Evolutionary conservation across 2,329 filamentous ascomycete genomes (phyloP), one percentile per base, ranked within the genome.

Genomic region (Pestalotiopsis sp.): DNA sequence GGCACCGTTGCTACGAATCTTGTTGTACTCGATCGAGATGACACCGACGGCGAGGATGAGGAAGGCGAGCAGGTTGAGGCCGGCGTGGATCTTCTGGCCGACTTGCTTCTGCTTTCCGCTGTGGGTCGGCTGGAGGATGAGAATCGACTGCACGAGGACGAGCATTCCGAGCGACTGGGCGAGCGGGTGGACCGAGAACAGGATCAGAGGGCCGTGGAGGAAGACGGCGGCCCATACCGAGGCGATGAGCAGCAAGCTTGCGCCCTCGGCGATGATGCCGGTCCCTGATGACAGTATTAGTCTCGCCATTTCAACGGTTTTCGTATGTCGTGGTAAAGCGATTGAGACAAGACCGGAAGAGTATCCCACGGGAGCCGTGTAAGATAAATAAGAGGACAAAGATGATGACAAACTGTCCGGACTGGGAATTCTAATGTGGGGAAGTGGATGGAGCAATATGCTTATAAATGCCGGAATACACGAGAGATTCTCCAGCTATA

Each of bases 171-270:
- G 72, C 12, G 83, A 85, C 81, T 88, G 85, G 69, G 91, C 84
- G 77, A 98, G 90, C 7, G 95, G 95, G 80, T 98, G 95, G 9
- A 91, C 90, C 20, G 93, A 94, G 86, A 98, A 97, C 74, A 97
- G 89, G 52, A 93, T 92, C 70, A 97, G 77, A 38, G 77, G 77
- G 31, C 76, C 80, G 67, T 91, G 85, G 57, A 89, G 87, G 77
- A 97, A 89, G 72, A 98, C 88, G 68, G 88, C 88, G 60, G 89
- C 88, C 93, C 94, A 97, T 72, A 97, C 86, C 68, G 95, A 88
- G 45, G 89, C 88, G 63, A 90, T 84, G 71, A 98, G 88, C 71
- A 97, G 88, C 81, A 93, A 83, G 67, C 91, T 88, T 68, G 94
- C 95, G 58, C 88, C 86, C 81, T 98, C 94, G 56, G 94, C 93